Base-by-base conservation (phyloP, 495 filamentous ascomycete species). In the Glonium stellatum region DNA sequence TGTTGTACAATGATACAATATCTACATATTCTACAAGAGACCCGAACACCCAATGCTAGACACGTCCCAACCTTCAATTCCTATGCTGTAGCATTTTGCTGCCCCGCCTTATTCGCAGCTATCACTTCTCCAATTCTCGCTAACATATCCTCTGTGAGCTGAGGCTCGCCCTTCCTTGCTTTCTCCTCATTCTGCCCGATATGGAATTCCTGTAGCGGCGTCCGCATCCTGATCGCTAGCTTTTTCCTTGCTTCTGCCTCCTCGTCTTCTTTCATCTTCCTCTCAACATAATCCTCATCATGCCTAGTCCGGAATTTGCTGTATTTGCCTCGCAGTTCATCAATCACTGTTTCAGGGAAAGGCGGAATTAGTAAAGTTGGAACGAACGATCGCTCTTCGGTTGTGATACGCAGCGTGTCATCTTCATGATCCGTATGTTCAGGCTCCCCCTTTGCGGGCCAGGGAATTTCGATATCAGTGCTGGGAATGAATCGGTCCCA, bases 311-410 rank as follows among this genome's bases (percentile, higher is more conserved):
- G 81, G 84, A 90, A 95, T 61, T 81, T 83, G 60, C 82, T 85
- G 81, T 87, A 97, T 66, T 87, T 88, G 74, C 87, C 87, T 61
- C 93, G 80, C 70, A 97, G 78, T 78, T 97, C 92, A 71, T 97
- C 88, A 63, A 97, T 80, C 35, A 97, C 81, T 25, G 69, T 76
- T 48, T 75, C 71, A 25, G 93, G 90, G 78, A 97, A 87, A n/a
- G 92, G 92, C 18, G 87, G 78, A 12, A 77, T 70, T 1, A 88
- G 74, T 12, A 97, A 72, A 13, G 85, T 87, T 0, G 92, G 91
- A 11, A 83, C 73, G 74, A 85, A 97, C 9, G 88, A 92, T 55
- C 70, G 75, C 15, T 82, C 78, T 61, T 95, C 89, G 56, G 89
- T 87, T 55, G 87, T 82, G 70, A 84, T 81, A 53, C 88, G 84